These are phyloP conservation scores for Pinus albicaulis DNA, from an alignment of 75 land plant species.

Conservation along the genomic window DNA sequence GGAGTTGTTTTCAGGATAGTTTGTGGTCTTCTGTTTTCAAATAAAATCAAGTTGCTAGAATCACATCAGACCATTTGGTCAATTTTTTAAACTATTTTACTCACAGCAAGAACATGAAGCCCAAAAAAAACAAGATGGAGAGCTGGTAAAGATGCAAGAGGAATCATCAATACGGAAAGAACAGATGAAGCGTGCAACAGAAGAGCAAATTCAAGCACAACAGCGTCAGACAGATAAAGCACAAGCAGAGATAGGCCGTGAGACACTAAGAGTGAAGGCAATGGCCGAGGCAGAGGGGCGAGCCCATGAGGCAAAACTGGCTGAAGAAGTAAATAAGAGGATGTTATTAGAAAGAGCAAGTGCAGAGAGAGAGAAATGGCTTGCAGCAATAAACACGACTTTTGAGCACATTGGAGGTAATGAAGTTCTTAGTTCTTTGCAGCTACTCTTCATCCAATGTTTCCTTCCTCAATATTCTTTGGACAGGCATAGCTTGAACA, in stretches of 20 bases:
- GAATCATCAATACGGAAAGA: constrained; percentile 82
- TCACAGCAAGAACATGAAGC: constrained; percentile 88
- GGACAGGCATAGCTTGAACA: not conserved
- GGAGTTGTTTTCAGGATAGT: not conserved
- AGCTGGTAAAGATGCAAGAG: constrained; percentile 93
- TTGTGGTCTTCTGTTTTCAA: not conserved
- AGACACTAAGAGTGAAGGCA: constrained; percentile 85
- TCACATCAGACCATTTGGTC: not conserved
- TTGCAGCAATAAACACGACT: constrained; percentile 89
- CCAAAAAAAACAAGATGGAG: constrained; percentile 75
- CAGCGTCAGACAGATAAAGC: constrained; percentile 86
- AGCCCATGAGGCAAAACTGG: constrained; percentile 82
- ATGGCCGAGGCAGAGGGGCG: constrained; percentile 96
- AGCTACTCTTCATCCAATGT: too few relatives aligned
- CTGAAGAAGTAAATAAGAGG: constrained; percentile 80
- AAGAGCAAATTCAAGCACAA: constrained; percentile 91
- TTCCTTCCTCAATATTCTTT: not conserved
- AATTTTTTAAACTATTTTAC: not conserved
- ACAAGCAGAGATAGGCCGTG: constrained; percentile 88
- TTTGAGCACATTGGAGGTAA: constrained; percentile 93
- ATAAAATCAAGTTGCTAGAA: not conserved
- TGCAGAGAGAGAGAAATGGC: constrained; percentile 94
- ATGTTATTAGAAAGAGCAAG: constrained; percentile 77
- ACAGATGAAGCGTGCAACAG: constrained; percentile 78
- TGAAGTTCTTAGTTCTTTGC: too few relatives aligned